Evolutionary conservation across 768 basidiomycete species (phyloP).

Genomic region (Podaxis pistillaris): DNA sequence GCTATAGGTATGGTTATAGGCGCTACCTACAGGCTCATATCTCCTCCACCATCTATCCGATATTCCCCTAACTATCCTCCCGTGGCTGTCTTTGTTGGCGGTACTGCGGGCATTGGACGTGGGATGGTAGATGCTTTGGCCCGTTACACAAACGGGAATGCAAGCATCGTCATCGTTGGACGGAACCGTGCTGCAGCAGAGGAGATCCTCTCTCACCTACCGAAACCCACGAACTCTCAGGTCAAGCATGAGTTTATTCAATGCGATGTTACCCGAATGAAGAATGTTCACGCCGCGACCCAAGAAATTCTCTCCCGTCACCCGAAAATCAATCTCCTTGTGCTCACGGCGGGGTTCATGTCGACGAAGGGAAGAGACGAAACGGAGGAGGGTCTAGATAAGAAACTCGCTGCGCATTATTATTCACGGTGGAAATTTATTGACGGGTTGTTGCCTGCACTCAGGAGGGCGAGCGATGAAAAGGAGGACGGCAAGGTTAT

Average conservation of each 20-base stretch:
- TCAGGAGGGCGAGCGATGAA: slow-evolving; percentile 38
- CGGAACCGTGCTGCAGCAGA: slow-evolving; percentile 48
- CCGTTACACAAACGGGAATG: slow-evolving; percentile 39
- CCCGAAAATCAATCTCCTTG: slow-evolving; percentile 50
- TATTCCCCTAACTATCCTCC: slow-evolving; percentile 20
- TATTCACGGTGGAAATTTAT: slow-evolving; percentile 52
- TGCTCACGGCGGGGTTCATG: slow-evolving; percentile 43
- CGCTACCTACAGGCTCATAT: not conserved
- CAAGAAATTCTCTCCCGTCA: slow-evolving; percentile 30
- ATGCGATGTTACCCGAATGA: slow-evolving; percentile 45
- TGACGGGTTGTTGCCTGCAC: slow-evolving; percentile 39
- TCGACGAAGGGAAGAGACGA: slow-evolving; percentile 35
- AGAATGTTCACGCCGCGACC: slow-evolving; percentile 35
- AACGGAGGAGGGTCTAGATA: slow-evolving; percentile 33
- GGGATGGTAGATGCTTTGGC: slow-evolving; percentile 44
- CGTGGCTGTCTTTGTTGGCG: slow-evolving; percentile 37
- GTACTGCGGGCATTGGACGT: slow-evolving; percentile 43
- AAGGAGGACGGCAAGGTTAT: slow-evolving; percentile 51
- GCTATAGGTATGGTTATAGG: not conserved
- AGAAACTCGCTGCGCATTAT: slow-evolving; percentile 40
- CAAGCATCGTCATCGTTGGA: slow-evolving; percentile 48
- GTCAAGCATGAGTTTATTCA: slow-evolving; percentile 39
- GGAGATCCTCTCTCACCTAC: slow-evolving; percentile 35
- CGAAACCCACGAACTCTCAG: slow-evolving; percentile 23
- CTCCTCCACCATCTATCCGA: not conserved